Evolutionary conservation across 2,329 filamentous ascomycete genomes (phyloP).

Genomic region (Amesomyces nigricolor): DNA sequence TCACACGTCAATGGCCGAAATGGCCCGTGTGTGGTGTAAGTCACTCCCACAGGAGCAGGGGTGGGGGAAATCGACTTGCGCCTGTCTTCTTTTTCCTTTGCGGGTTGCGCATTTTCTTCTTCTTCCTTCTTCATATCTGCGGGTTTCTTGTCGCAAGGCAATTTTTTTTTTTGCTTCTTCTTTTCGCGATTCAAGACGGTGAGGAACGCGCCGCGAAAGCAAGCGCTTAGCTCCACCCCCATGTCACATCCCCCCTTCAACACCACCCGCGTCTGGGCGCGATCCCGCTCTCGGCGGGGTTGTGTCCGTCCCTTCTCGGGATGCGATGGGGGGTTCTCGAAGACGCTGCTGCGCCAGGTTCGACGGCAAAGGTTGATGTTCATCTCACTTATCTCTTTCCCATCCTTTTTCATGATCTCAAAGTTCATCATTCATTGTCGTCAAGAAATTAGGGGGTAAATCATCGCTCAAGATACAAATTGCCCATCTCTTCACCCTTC

Average conservation of each 20-base stretch:
- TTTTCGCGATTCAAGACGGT: too few species aligned
- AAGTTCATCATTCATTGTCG: slow-evolving; percentile 10
- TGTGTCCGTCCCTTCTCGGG: too few species aligned
- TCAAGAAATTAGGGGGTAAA: slow-evolving; percentile 4
- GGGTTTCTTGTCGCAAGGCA: too few species aligned
- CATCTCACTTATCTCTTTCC: neutral
- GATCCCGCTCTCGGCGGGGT: too few species aligned
- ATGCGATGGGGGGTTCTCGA: too few species aligned
- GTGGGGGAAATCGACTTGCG: neutral
- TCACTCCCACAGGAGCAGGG: neutral
- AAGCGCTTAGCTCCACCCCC: too few species aligned
- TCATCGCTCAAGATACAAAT: slow-evolving; percentile 3
- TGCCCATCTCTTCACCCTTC: slow-evolving; percentile 1
- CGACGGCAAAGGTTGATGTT: neutral
- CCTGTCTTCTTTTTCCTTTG: neutral
- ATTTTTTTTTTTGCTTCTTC: too few species aligned
- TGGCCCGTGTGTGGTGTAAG: slow-evolving; percentile 26
- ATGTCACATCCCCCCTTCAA: too few species aligned
- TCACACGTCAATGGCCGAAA: slow-evolving; percentile 27
- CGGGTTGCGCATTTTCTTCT: neutral
- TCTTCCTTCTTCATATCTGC: too few species aligned
- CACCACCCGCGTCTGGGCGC: too few species aligned
- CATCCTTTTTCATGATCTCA: neutral
- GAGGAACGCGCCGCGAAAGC: too few species aligned
- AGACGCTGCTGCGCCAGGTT: neutral